These are phyloP conservation scores for Schizothecium vesticola DNA, from an alignment of 495 filamentous ascomycete genomes.

Conservation along the genomic window DNA sequence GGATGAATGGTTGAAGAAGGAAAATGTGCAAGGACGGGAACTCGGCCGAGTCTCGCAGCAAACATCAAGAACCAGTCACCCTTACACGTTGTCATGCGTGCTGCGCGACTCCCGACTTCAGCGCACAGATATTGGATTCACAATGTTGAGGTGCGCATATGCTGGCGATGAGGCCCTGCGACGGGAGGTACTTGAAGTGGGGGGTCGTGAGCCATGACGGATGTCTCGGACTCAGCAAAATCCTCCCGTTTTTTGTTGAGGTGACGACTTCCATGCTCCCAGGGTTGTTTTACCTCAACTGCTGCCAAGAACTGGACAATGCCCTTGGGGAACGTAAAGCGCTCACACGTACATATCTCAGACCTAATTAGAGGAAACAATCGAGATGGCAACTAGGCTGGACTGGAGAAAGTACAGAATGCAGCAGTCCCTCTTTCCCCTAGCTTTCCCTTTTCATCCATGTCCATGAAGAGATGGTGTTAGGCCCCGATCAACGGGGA, in stretches of 20 bases:
- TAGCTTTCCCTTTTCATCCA: neutral
- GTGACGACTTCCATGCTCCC: neutral
- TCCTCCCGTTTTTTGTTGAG: slow-evolving; percentile 16
- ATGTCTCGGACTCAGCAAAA: slow-evolving; percentile 10
- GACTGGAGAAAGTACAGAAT: neutral
- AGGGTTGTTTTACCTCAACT: neutral
- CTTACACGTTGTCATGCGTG: neutral
- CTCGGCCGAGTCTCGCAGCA: neutral
- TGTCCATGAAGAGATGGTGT: neutral
- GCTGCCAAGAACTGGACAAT: neutral
- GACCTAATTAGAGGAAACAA: neutral
- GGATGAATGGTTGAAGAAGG: neutral
- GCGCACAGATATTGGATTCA: neutral
- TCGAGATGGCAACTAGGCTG: neutral
- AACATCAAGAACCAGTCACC: neutral
- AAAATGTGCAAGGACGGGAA: neutral
- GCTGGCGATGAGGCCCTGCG: neutral
- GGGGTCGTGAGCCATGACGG: neutral
- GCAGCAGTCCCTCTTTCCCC: neutral
- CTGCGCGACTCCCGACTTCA: neutral
- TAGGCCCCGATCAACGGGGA: neutral
- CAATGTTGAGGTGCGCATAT: neutral
- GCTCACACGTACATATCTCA: neutral
- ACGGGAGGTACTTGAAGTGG: neutral
- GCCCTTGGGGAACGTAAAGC: too few relatives aligned